Percentiles rank a stretch among this genome's conserved stretches.
Conservation (phyloP, 129 eudicot species). For the Smallanthus sonchifolius region DNA sequence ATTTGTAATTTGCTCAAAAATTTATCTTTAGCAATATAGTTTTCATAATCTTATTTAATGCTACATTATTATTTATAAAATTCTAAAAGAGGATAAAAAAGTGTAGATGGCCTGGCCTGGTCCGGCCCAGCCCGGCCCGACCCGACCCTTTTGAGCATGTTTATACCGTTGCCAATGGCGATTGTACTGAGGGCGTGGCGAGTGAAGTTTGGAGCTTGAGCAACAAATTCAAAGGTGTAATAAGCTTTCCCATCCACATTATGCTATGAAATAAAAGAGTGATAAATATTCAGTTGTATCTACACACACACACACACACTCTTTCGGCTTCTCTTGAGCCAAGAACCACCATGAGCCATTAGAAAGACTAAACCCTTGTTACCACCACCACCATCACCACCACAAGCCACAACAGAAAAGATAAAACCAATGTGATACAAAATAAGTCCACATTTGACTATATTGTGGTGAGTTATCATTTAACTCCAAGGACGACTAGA, state of each 20-base stretch:
- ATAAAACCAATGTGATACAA: background rate
- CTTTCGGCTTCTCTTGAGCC: background rate
- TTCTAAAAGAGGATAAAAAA: background rate
- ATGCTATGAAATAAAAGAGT: constrained; percentile 42
- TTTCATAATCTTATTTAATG: background rate
- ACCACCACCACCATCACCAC: background rate
- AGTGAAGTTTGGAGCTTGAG: constrained; percentile 92
- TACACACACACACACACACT: background rate
- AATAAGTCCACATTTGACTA: background rate
- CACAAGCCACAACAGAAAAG: background rate
- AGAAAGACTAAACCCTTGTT: background rate
- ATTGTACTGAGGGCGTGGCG: constrained; percentile 89
- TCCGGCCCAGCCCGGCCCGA: background rate
- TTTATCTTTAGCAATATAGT: background rate
- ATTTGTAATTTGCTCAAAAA: too few relatives aligned
- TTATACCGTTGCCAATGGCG: constrained; percentile 88
- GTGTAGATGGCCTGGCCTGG: background rate
- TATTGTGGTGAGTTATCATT: background rate
- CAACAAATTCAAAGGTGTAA: constrained; percentile 86
- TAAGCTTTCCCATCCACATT: constrained; percentile 81
- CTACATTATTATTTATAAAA: background rate
- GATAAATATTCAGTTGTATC: constrained; percentile 7
- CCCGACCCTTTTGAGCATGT: background rate
- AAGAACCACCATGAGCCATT: background rate
- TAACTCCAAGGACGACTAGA: background rate